Evolutionary conservation across 2,329 filamentous ascomycete species (phyloP).

Genomic region (Allantophomopsis cytisporea): DNA sequence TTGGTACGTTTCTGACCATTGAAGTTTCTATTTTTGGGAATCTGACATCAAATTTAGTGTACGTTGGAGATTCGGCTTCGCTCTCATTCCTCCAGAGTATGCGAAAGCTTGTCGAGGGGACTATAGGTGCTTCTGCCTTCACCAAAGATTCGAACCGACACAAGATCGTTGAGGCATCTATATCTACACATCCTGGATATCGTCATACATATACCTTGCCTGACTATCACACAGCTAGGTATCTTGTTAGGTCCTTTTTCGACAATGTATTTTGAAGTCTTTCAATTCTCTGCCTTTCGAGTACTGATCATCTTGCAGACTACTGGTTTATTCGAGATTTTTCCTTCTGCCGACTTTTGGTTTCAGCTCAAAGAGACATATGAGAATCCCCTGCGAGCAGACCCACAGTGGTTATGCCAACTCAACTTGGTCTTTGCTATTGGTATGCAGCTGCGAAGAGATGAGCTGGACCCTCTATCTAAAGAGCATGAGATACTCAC

Average conservation of each 20-base stretch:
- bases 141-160: conserved; percentile 12
- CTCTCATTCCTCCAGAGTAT: conserved; percentile 15
- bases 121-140: conserved; percentile 11
- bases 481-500: conserved; percentile 2
- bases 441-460: conserved; percentile 4
- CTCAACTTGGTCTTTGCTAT: conserved; percentile 7
- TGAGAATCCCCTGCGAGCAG: conserved; percentile 3
- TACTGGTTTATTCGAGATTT: conserved; percentile 2
- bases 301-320: background rate
- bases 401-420: conserved; percentile 4
- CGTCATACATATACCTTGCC: conserved; percentile 3
- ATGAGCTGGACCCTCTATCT: background rate
- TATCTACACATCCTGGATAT: conserved; percentile 2
- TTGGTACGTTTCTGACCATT: background rate
- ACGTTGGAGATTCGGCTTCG: conserved; percentile 14
- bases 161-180: conserved; percentile 11
- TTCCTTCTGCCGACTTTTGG: conserved; percentile 2
- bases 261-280: background rate
- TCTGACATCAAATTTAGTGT: conserved; percentile 5
- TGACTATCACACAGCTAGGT: conserved; percentile 2
- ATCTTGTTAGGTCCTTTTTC: conserved; percentile 3
- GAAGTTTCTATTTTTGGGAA: background rate
- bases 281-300: no score
- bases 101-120: conserved; percentile 12
- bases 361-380: conserved; percentile 1